Evolutionary conservation across 148 eudicot genomes (phyloP).

Genomic region (Nepenthes gracilis): DNA sequence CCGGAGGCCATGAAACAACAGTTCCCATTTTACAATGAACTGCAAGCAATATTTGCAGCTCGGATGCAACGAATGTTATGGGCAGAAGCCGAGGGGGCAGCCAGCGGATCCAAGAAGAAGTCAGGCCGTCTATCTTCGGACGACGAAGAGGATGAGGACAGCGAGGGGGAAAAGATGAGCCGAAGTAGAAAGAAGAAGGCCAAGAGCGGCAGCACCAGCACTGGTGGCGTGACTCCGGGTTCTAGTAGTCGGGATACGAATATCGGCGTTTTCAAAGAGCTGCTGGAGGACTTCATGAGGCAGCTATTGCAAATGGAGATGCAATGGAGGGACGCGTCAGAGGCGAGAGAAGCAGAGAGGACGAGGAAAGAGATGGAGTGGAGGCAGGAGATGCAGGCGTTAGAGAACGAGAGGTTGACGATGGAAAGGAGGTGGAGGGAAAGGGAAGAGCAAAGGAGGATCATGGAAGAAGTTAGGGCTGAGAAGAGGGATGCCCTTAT

Average conservation of each 20-base stretch:
- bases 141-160: conserved; percentile 52
- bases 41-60: conserved; percentile 66
- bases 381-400: conserved; percentile 61
- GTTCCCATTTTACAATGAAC: conserved; percentile 78
- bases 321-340: conserved; percentile 55
- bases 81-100: conserved; percentile 61
- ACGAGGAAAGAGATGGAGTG: conserved; percentile 57
- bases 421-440: conserved; percentile 76
- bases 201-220: conserved; percentile 4
- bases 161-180: conserved; percentile 17
- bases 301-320: conserved; percentile 59
- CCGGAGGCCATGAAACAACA: conserved; percentile 66
- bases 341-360: conserved; percentile 76
- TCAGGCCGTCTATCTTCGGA: conserved; percentile 38
- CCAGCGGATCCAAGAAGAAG: conserved; percentile 18
- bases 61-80: conserved; percentile 86
- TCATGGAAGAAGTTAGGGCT: conserved; percentile 79
- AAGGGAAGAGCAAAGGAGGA: conserved; percentile 64
- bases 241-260: background rate
- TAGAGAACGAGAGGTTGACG: conserved; percentile 67
- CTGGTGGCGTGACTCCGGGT: background rate
- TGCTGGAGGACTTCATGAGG: conserved; percentile 69
- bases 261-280: conserved; percentile 34
- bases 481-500: conserved; percentile 85
- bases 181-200: conserved; percentile 17